These are phyloP conservation scores for Epichloe sp. DNA, from an alignment of 2,329 filamentous ascomycete genomes.

Conservation along the genomic window DNA sequence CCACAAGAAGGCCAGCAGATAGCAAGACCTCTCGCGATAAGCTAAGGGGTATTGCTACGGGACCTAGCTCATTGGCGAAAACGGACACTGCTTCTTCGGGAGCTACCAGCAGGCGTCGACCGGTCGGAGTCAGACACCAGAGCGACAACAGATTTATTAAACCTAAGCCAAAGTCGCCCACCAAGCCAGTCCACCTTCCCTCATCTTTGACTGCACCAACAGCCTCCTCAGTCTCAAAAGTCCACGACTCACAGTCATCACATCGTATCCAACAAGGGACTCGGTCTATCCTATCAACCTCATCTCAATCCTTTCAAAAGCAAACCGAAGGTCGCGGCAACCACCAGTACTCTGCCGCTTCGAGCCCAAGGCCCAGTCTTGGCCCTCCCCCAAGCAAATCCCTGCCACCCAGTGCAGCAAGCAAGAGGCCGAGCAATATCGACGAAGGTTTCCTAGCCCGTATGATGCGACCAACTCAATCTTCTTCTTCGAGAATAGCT, in stretches of 20 bases:
- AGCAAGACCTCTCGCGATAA: background rate
- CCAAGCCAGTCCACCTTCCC: constrained; percentile 52
- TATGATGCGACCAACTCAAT: constrained; percentile 67
- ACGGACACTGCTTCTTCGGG: constrained; percentile 20
- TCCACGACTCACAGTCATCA: constrained; percentile 13
- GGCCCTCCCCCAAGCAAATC: constrained; percentile 47
- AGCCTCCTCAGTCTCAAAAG: constrained; percentile 53
- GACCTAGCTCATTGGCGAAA: constrained; percentile 3
- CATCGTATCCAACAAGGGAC: constrained; percentile 19
- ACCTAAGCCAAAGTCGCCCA: constrained; percentile 54
- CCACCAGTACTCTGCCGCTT: constrained; percentile 32
- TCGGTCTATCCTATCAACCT: constrained; percentile 18
- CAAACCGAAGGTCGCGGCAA: constrained; percentile 23
- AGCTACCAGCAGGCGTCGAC: constrained; percentile 28
- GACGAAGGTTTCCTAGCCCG: constrained; percentile 65
- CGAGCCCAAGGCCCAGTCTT: constrained; percentile 36
- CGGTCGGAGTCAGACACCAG: constrained; percentile 26
- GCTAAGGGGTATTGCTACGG: constrained; percentile 6
- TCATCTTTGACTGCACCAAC: constrained; percentile 57
- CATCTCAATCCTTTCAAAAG: constrained; percentile 24
- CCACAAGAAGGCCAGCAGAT: background rate
- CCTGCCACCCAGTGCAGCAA: constrained; percentile 3
- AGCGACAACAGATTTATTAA: constrained; percentile 35
- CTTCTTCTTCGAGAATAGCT: constrained; percentile 52
- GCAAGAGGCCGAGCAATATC: constrained; percentile 35